phyloP scores from a whole-genome alignment of 768 basidiomycete genomes.

The Suillus brevipes region DNA sequence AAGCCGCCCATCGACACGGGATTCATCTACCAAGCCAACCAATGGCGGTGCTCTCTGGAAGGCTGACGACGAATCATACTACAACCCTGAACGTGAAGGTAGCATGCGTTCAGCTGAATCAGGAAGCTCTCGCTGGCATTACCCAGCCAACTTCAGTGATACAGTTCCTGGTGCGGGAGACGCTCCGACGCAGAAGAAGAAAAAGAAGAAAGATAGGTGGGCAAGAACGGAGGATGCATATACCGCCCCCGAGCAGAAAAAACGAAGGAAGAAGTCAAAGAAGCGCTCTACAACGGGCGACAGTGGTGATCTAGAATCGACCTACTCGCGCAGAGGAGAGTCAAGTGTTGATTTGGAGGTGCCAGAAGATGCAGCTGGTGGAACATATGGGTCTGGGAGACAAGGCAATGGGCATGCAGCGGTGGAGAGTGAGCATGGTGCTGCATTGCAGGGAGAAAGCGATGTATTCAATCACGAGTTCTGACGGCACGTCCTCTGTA shows the following conservation, averaged over 20 bases:
- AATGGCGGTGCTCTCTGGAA: constrained; percentile 64
- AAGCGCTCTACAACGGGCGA: constrained; percentile 45
- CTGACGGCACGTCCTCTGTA: constrained; percentile 29
- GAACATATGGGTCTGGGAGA: constrained; percentile 49
- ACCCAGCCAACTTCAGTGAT: constrained; percentile 84
- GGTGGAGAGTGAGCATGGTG: constrained; percentile 19
- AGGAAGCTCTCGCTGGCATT: constrained; percentile 71
- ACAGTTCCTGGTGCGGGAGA: constrained; percentile 41
- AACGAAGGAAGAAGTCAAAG: constrained; percentile 65
- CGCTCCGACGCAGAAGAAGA: constrained; percentile 54
- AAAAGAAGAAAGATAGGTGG: constrained; percentile 86
- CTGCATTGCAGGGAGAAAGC: constrained; percentile 26
- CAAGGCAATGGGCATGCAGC: constrained; percentile 12
- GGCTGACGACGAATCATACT: constrained; percentile 75
- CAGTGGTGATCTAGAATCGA: constrained; percentile 27
- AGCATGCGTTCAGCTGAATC: constrained; percentile 37
- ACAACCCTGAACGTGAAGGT: constrained; percentile 44
- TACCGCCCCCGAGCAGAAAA: constrained; percentile 45
- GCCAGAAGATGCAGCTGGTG: constrained; percentile 75
- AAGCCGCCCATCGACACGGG: constrained; percentile 13
- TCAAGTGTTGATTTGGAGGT: constrained; percentile 45
- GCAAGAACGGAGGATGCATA: constrained; percentile 87
- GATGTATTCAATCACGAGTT: constrained; percentile 71
- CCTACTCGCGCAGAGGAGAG: constrained; percentile 34
- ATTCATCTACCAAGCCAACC: constrained; percentile 15